phyloP scores from a whole-genome alignment of 306 rosid genomes.

The Acacia melanoxylon region DNA sequence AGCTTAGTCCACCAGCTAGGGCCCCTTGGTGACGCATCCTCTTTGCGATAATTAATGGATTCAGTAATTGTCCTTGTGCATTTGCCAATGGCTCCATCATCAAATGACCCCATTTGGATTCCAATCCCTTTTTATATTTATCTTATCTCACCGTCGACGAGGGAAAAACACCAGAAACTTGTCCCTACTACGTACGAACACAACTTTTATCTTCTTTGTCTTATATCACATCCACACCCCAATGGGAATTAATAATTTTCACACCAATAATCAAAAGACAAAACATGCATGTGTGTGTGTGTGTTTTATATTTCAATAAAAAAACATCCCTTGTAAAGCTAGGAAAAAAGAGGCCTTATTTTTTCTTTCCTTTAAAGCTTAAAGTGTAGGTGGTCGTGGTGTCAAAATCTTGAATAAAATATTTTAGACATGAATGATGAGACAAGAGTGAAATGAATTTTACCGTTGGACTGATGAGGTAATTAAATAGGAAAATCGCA shows the following conservation, averaged over 20 bases:
- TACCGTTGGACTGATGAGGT: background rate
- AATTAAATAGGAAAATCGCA: background rate
- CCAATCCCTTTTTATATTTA: slow-evolving; percentile 1
- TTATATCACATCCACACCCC: background rate
- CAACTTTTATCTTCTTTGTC: slow-evolving; percentile 18
- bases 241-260: background rate
- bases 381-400: background rate
- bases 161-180: background rate
- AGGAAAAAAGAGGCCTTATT: background rate
- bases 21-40: slow-evolving; percentile 45
- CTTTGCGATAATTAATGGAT: slow-evolving; percentile 17
- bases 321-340: too few relatives aligned
- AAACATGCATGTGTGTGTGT: background rate
- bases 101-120: slow-evolving; percentile 27
- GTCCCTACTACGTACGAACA: slow-evolving; percentile 2
- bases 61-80: slow-evolving; percentile 28
- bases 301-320: too few relatives aligned
- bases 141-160: slow-evolving; percentile 10
- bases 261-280: background rate
- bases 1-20: slow-evolving; percentile 39
- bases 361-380: background rate
- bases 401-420: background rate
- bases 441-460: background rate
- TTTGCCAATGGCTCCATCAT: slow-evolving; percentile 31
- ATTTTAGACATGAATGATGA: background rate